Conservation (phyloP, 2,329 filamentous ascomycete species). For the Fusarium annulatum region DNA sequence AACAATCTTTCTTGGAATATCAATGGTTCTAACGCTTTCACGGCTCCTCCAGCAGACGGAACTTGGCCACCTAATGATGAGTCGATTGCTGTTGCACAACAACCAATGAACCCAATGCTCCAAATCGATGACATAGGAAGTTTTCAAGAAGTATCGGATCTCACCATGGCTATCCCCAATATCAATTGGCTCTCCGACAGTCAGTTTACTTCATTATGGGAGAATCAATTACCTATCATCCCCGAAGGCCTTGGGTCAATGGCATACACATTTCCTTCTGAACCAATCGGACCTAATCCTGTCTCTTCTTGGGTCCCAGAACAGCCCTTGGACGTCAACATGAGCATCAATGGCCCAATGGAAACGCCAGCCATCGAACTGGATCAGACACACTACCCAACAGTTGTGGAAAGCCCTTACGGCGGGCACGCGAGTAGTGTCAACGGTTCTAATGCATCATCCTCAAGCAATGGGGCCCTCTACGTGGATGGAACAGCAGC, state of each 20-base stretch:
- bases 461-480: constrained; percentile 7
- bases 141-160: background rate
- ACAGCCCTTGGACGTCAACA: background rate
- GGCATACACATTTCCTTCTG: constrained; percentile 8
- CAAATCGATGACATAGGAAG: constrained; percentile 6
- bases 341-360: background rate
- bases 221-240: background rate
- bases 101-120: background rate
- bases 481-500: constrained; percentile 21
- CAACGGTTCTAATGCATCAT: constrained; percentile 2
- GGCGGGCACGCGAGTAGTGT: background rate
- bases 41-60: background rate
- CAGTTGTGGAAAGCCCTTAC: background rate
- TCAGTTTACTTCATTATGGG: constrained; percentile 13
- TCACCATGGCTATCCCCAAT: background rate
- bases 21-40: background rate
- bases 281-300: background rate
- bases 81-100: background rate
- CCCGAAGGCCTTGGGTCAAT: constrained; percentile 7
- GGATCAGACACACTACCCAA: background rate
- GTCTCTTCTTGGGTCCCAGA: background rate
- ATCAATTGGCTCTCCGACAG: constrained; percentile 18
- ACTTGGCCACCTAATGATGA: background rate
- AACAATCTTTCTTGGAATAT: background rate
- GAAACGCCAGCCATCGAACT: background rate